Conservation (phyloP, 202 grass and related monocot species). For the Miscanthus sacchariflorus region DNA sequence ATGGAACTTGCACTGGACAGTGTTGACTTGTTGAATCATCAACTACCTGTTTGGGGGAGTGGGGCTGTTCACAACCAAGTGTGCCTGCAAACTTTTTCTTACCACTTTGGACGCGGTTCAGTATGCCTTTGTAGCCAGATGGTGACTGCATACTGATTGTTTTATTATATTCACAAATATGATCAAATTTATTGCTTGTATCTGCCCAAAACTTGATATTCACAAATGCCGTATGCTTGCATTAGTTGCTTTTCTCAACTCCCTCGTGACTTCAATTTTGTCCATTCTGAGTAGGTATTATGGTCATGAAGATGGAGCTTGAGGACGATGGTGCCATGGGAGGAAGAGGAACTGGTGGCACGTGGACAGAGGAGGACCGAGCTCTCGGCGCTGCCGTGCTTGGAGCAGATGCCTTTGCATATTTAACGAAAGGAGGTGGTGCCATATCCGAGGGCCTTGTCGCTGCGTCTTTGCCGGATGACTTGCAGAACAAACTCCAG, state of each 20-base stretch:
- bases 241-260: neutral
- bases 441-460: constrained; percentile 82
- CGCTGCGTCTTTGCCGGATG: constrained; percentile 52
- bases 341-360: constrained; percentile 45
- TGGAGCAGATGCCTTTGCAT: constrained; percentile 80
- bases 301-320: constrained; percentile 79
- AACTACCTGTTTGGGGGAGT: neutral
- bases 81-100: neutral
- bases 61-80: neutral
- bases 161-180: neutral
- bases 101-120: neutral
- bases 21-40: neutral
- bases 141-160: neutral
- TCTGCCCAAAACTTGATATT: neutral
- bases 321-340: constrained; percentile 57
- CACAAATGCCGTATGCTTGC: neutral
- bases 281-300: constrained; percentile 45
- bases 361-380: constrained; percentile 78
- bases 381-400: constrained; percentile 64
- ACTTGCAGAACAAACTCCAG: constrained; percentile 85
- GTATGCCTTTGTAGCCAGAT: constrained; percentile 16
- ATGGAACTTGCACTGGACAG: neutral
- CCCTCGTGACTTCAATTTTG: constrained; percentile 6
- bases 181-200: neutral
- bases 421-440: constrained; percentile 68